These are phyloP conservation scores for Saccharum hybrid DNA, from an alignment of 202 grass and related monocot genomes.

Conservation along the genomic window DNA sequence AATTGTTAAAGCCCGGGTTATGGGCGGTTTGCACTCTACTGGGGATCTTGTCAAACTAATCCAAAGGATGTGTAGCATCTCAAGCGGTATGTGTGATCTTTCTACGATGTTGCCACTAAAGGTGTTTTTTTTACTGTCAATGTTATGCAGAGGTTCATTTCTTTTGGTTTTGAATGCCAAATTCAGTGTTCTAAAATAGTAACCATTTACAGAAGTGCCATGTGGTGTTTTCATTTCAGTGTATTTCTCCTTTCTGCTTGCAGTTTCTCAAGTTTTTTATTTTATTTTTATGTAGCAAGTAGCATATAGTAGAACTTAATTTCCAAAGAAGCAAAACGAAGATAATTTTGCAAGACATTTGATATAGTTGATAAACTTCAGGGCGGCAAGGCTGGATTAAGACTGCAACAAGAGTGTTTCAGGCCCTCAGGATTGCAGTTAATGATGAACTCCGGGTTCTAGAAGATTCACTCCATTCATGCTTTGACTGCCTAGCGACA, in stretches of 20 bases:
- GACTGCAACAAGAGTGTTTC: slow-evolving; percentile 90
- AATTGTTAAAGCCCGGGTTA: slow-evolving; percentile 62
- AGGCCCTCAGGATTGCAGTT: slow-evolving; percentile 90
- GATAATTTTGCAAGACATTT: neutral
- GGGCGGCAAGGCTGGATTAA: slow-evolving; percentile 93
- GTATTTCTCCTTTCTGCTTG: neutral
- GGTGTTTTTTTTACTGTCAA: neutral
- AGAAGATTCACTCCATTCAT: slow-evolving; percentile 77
- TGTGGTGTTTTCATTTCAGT: neutral
- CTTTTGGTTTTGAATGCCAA: slow-evolving; percentile 4
- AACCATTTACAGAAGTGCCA: neutral
- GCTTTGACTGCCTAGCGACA: slow-evolving; percentile 78
- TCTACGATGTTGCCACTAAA: neutral
- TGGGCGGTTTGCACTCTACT: slow-evolving; percentile 63
- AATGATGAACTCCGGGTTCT: slow-evolving; percentile 75
- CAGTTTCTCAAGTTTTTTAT: slow-evolving; percentile 2
- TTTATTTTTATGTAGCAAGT: neutral
- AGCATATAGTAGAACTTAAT: neutral
- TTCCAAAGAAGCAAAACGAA: neutral
- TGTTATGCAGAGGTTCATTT: neutral
- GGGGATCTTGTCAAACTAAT: slow-evolving; percentile 75
- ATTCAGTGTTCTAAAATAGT: neutral
- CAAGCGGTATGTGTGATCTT: slow-evolving; percentile 56
- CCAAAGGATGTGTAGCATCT: slow-evolving; percentile 53
- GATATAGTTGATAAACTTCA: slow-evolving; percentile 51